Base-by-base conservation (phyloP, 2,329 filamentous ascomycete genomes). In the Waltergamsia citrina region DNA sequence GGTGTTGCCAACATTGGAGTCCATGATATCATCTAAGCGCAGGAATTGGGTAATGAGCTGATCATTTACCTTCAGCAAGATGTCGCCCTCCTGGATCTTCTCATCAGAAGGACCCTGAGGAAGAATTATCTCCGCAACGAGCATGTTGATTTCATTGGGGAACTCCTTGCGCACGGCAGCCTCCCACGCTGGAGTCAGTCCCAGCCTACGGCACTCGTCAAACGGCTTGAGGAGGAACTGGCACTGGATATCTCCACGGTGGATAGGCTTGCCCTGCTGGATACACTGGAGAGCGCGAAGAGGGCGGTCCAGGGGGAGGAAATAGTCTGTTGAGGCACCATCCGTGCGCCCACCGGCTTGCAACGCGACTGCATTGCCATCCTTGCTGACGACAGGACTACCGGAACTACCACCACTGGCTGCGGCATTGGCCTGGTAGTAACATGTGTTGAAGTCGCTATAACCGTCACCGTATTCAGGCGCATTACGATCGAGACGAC, bases 381-480 rank as follows among this genome's bases (percentile, higher is more conserved):
- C 85, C 40, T 94, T 83, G 59, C 95, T 94, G 41, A 98, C 88
- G 1, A 98, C 92, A 1, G 92, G 92, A 77, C 85, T 94, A 41
- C 92, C 92, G n/a, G 92, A 98, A 63, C 86, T 94, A 45, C 92
- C 92, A 45, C 92, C 92, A 56, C 88, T 96, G 3, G 92, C 93
- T 5, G 92, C 90, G 4, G 92, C 93, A 11, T 93, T 94, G 43
- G 93, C 92, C 63, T 98, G 92, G 49, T 96, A 96, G 67, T 98
- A 98, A 56, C 94, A 80, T 32, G 74, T 81, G 56, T 82, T 98
- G 74, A 98, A 98, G 55, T 98, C 92, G 57, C 88, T 92, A 58
- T 98, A 98, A 19, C 92, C 92, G 43, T 96, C 92, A 36, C 90
- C 90, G 48, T 98, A 96, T 51, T 98, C 92, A 12, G 92, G 92